A percentile compares a stretch with the other conserved stretches of the same genome.
These are phyloP conservation scores for Aspergillus olivimuriae DNA, from an alignment of 495 filamentous ascomycete species.

Conservation along the genomic window DNA sequence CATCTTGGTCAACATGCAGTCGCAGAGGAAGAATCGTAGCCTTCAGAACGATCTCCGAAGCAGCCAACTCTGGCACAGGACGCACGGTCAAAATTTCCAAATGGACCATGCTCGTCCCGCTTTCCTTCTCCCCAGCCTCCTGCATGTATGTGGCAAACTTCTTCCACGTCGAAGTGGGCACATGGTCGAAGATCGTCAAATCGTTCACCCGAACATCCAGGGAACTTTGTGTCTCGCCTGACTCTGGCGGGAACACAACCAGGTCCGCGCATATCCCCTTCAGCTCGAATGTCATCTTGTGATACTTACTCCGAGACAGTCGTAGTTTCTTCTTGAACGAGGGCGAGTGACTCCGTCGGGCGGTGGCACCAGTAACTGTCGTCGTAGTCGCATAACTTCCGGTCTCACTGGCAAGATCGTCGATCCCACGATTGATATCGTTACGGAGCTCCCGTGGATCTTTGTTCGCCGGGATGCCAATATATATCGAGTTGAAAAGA, in stretches of 20 bases:
- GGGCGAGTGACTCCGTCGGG: conserved; percentile 39
- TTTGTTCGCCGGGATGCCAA: conserved; percentile 79
- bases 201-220: conserved; percentile 76
- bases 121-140: conserved; percentile 78
- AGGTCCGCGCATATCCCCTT: conserved; percentile 80
- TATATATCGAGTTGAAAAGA: conserved; percentile 98
- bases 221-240: conserved; percentile 77
- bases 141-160: conserved; percentile 94
- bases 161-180: conserved; percentile 95
- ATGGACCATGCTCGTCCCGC: conserved; percentile 80
- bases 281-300: conserved; percentile 94
- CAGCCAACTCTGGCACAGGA: conserved; percentile 74
- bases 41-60: conserved; percentile 85
- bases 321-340: conserved; percentile 56
- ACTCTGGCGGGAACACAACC: conserved; percentile 70
- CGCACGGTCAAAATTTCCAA: conserved; percentile 81
- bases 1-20: conserved; percentile 96
- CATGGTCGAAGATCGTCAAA: conserved; percentile 87
- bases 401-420: conserved; percentile 82
- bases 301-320: conserved; percentile 76
- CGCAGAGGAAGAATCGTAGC: conserved; percentile 80
- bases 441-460: conserved; percentile 74
- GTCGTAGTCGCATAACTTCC: conserved; percentile 75
- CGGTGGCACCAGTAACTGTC: conserved; percentile 54
- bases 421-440: conserved; percentile 80